phyloP scores from a whole-genome alignment of 345 rosid species.

The Citrus hindsii region DNA sequence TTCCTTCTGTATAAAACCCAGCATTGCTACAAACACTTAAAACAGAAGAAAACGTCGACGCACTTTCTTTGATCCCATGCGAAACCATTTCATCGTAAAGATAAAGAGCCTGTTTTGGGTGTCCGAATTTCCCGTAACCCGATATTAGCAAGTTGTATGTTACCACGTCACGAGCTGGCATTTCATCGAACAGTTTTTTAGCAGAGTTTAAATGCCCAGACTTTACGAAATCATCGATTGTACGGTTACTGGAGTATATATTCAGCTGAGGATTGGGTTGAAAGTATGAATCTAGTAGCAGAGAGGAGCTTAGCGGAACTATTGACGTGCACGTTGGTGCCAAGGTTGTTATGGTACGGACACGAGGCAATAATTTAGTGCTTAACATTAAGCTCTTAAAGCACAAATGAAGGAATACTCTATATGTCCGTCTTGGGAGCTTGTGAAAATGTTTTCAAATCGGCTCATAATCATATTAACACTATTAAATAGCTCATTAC shows the following conservation, averaged over 20 bases:
- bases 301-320: constrained; percentile 6
- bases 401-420: not conserved
- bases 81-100: constrained; percentile 55
- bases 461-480: not conserved
- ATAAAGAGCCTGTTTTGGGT: constrained; percentile 29
- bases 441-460: not conserved
- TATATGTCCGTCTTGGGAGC: not conserved
- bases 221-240: constrained; percentile 38
- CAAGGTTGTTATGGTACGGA: constrained; percentile 33
- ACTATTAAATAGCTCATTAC: not conserved
- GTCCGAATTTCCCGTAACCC: constrained; percentile 45
- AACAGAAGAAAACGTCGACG: constrained; percentile 63
- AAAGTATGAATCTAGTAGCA: constrained; percentile 29
- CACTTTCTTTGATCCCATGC: constrained; percentile 53
- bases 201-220: constrained; percentile 43
- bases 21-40: constrained; percentile 50
- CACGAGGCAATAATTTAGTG: constrained; percentile 21
- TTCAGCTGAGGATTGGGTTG: constrained; percentile 22
- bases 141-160: constrained; percentile 66
- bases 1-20: constrained; percentile 46
- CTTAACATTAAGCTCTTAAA: constrained; percentile 29
- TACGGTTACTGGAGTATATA: constrained; percentile 39
- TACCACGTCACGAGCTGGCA: constrained; percentile 52
- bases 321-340: constrained; percentile 17
- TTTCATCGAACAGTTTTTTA: constrained; percentile 48